Base-by-base conservation (phyloP, 495 filamentous ascomycete genomes). In the Neurospora sp. region DNA sequence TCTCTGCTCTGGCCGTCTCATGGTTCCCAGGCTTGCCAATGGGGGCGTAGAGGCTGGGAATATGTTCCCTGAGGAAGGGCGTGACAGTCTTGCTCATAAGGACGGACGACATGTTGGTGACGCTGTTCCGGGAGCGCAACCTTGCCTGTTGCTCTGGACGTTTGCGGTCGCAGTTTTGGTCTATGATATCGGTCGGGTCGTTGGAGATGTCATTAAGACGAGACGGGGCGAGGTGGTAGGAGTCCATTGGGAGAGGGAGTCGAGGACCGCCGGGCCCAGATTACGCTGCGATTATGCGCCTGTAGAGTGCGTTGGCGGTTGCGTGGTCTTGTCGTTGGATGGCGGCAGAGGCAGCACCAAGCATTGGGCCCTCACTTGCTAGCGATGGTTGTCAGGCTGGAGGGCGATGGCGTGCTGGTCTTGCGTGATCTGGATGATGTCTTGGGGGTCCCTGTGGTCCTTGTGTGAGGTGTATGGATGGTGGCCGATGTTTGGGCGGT, bases 61-160 rank as follows among this genome's bases (percentile, higher is more conserved):
- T 93, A 74, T 96, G 92, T 79, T 91, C 91, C 70, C 89, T 88
- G 65, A 98, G 87, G 76, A 97, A 97, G 1, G 94, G 94, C 4
- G 91, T 90, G 61, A 97, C 88, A 10, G 85, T 85, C 76, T 88
- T 83, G 69, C 82, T 82, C 61, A 86, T 87, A 31, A 87, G 76
- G 70, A 83, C 79, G 70, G 84, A 81, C 45, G 85, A 84, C 81
- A 87, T 85, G 74, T 81, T 85, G 70, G 74, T 78, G 69, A 82
- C 78, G 78, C 68, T 83, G 71, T 72, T 78, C 70, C 71, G 80
- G 75, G 74, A 69, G 9, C 79, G 76, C 35, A 68, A 68, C 20
- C 76, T 73, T 70, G 82, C 80, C 65, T 82, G 78, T 76, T 84
- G 84, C 53, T 83, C 82, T 20, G 82, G 79, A 65, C 82, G 78